Evolutionary conservation across 192 early-diverging fungal species (phyloP).

Genomic region (Umbelopsis vinacea): DNA sequence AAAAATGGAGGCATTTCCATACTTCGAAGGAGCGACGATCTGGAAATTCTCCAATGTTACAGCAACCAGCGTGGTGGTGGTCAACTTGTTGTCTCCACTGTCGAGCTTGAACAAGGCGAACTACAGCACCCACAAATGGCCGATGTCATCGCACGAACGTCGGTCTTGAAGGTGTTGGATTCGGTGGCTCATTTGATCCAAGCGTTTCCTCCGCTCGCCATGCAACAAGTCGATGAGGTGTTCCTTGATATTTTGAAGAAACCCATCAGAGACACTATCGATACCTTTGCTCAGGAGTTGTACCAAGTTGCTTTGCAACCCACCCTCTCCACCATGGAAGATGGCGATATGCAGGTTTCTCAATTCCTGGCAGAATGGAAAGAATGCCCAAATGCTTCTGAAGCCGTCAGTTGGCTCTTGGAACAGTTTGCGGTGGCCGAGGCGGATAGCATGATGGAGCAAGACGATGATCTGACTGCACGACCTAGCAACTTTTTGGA

Average conservation of each 20-base stretch:
- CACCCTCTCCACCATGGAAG: not conserved
- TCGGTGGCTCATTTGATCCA: constrained; percentile 1
- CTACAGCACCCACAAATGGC: constrained; percentile 1
- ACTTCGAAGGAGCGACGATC: not conserved
- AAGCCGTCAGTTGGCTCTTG: constrained; percentile 17
- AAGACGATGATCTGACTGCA: not conserved
- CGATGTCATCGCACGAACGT: not conserved
- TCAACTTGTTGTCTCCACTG: not conserved
- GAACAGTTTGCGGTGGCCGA: not conserved
- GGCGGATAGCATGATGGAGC: not conserved
- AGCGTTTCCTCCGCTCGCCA: not conserved
- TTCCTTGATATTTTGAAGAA: constrained; percentile 19
- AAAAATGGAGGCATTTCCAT: not conserved
- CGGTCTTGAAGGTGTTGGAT: constrained; percentile 14
- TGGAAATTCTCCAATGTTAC: constrained; percentile 6
- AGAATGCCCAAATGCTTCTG: constrained; percentile 8
- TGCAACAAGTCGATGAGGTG: constrained; percentile 13
- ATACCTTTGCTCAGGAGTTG: constrained; percentile 17
- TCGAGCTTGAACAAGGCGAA: not conserved
- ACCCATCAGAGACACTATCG: constrained; percentile 10
- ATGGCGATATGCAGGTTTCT: not conserved
- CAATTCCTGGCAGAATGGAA: constrained; percentile 8
- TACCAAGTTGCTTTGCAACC: constrained; percentile 16
- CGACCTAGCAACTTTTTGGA: constrained; percentile 15
- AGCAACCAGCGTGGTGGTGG: not conserved